A percentile compares a stretch with the other conserved stretches of the same genome.
These are phyloP conservation scores for Claviceps capensis DNA, from an alignment of 2,329 filamentous ascomycete genomes.

Conservation along the genomic window DNA sequence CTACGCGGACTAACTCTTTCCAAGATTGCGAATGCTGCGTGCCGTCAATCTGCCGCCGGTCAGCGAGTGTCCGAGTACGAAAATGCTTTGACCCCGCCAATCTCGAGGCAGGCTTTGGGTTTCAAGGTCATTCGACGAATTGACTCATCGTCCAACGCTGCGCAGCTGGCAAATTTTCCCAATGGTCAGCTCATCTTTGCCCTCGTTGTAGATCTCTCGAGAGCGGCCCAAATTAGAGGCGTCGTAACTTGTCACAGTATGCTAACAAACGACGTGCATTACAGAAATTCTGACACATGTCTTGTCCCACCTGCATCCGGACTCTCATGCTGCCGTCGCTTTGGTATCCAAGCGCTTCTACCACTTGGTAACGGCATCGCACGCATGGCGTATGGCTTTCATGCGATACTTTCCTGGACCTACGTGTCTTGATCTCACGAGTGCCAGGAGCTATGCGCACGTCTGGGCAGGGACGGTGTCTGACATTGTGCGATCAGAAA, in stretches of 20 bases:
- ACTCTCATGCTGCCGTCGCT: slow-evolving; percentile 68
- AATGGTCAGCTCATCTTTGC: slow-evolving; percentile 50
- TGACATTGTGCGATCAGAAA: slow-evolving; percentile 53
- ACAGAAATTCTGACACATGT: slow-evolving; percentile 86
- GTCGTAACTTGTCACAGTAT: background rate
- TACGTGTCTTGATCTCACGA: slow-evolving; percentile 22
- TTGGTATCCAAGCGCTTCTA: slow-evolving; percentile 84
- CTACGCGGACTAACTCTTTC: slow-evolving; percentile 37
- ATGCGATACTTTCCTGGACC: slow-evolving; percentile 78
- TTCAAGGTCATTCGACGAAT: slow-evolving; percentile 43
- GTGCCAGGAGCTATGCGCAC: slow-evolving; percentile 21
- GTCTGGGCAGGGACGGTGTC: slow-evolving; percentile 31
- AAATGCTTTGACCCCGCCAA: slow-evolving; percentile 37
- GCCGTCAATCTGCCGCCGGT: slow-evolving; percentile 25
- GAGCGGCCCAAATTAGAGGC: too few species aligned
- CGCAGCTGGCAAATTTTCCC: slow-evolving; percentile 48
- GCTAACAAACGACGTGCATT: background rate
- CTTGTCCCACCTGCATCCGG: slow-evolving; percentile 75
- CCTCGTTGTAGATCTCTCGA: background rate
- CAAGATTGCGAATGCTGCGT: slow-evolving; percentile 15
- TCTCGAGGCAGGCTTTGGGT: slow-evolving; percentile 32
- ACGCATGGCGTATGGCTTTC: slow-evolving; percentile 90
- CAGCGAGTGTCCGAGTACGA: slow-evolving; percentile 48
- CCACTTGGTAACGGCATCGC: slow-evolving; percentile 72
- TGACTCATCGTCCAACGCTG: slow-evolving; percentile 23